Conservation (phyloP, 192 early-diverging fungal genomes). For the Oehlia diaphana region DNA sequence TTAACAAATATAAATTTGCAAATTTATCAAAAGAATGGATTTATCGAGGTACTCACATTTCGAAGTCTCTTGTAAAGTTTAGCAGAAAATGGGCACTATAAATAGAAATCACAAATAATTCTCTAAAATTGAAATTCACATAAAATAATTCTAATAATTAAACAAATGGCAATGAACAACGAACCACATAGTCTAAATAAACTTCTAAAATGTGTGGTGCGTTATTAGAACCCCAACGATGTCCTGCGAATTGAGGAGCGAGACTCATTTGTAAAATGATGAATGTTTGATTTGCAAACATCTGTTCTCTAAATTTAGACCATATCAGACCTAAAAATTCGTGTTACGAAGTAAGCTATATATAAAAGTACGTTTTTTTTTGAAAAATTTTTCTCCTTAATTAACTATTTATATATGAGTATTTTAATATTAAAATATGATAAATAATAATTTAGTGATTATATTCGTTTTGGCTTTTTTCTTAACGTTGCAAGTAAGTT, state of each 20-base stretch:
- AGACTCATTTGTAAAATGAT: not conserved
- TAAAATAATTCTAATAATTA: too few relatives aligned
- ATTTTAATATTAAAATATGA: not conserved
- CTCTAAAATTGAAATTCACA: too few relatives aligned
- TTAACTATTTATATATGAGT: too few relatives aligned
- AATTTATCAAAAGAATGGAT: not conserved
- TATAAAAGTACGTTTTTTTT: too few relatives aligned
- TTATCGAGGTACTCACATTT: constrained; percentile 24
- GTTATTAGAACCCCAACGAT: constrained; percentile 33
- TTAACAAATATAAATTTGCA: not conserved
- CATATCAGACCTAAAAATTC: too few relatives aligned
- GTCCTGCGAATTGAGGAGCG: constrained; percentile 3
- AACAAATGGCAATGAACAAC: not conserved
- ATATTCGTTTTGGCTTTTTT: not conserved
- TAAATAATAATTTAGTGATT: not conserved
- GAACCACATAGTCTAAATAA: constrained; percentile 58
- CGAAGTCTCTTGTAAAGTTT: constrained; percentile 55
- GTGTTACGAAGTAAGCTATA: too few relatives aligned
- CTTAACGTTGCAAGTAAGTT: not conserved
- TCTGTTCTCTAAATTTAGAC: too few relatives aligned
- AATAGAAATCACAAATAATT: not conserved
- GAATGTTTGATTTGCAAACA: too few relatives aligned
- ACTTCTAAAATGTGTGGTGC: constrained; percentile 51
- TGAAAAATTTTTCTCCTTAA: too few relatives aligned
- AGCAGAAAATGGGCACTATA: constrained; percentile 66